These are phyloP conservation scores for Hordeum pubiflorum DNA, from an alignment of 202 grass and related monocot species.

Conservation along the genomic window DNA sequence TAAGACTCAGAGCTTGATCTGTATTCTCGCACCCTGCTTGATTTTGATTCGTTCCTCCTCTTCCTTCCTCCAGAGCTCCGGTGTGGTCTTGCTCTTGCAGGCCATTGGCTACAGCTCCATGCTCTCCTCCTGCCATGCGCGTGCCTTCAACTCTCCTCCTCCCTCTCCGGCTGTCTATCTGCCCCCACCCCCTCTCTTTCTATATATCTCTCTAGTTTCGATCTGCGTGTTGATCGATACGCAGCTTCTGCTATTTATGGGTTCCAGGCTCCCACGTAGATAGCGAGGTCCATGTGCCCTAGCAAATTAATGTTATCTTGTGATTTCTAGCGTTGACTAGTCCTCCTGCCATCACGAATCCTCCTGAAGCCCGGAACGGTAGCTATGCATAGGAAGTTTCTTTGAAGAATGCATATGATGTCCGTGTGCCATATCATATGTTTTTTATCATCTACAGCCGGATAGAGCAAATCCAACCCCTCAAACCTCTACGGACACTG, in stretches of 20 bases:
- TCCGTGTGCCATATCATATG: neutral
- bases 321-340: neutral
- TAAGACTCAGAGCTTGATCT: neutral
- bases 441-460: no score
- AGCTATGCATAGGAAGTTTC: neutral
- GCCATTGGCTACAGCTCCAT: constrained; percentile 9
- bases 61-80: constrained; percentile 33
- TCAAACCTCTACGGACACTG: no score
- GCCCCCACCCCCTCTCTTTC: neutral
- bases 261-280: neutral
- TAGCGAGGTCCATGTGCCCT: neutral
- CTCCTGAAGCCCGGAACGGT: neutral
- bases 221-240: no score
- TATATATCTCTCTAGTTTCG: neutral
- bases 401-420: neutral
- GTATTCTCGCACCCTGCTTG: constrained; percentile 6
- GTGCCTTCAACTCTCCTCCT: no score
- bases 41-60: neutral
- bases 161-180: neutral
- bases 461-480: no score
- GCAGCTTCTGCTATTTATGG: constrained; percentile 27
- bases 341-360: neutral
- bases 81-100: neutral
- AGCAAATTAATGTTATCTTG: neutral
- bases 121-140: constrained; percentile 25